Base-by-base conservation (phyloP, 78 protist species). In the Abeoforma whisleri region DNA sequence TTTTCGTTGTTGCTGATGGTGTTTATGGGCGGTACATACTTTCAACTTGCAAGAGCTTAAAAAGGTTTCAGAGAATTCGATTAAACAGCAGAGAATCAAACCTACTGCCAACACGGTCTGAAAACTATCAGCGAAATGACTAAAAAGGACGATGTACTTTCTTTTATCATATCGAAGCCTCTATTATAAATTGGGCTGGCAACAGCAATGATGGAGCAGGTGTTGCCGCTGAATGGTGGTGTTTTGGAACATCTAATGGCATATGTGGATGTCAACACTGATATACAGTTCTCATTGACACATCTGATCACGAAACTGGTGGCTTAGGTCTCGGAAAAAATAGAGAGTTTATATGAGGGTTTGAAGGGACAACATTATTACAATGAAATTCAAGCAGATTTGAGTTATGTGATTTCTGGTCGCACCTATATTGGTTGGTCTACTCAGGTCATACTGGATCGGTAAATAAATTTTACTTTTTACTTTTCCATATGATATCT, bases 21-120 rank as follows among this genome's bases (percentile, higher is more conserved):
- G n/a, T n/a, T n/a, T 74, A 74, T 74, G 79, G 79, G 79, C 22
- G 75, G 75, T 25, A 28, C 57, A 30, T 74, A 74, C 79, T 25
- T 25, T 22, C 23, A 35, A 28, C 23, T 74, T 30, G 28, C 57
- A n/a, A 35, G 79, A 25, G 23, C 23, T 28, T 22, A 25, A 30
- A 74, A 74, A 48, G 75, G 36, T 37, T 25, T 37, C 79, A 48
- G n/a, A n/a, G n/a, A n/a, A 35, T 25, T 22, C 28, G 23, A 25
- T 0, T 35, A 74, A 48, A 48, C 33, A 25, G 79, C 36, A 35
- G 23, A 25, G 25, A 25, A 74, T 74, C 23, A 35, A 48, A 37
- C 33, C 28, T 28, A 35, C 22, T 37, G 36, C 22, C 19, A 79
- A 32, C 48, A 30, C 31, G 57, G 76, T 22, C 12, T 79, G 68